phyloP scores from a whole-genome alignment of 2,329 filamentous ascomycete species.

The Apiospora marii region DNA sequence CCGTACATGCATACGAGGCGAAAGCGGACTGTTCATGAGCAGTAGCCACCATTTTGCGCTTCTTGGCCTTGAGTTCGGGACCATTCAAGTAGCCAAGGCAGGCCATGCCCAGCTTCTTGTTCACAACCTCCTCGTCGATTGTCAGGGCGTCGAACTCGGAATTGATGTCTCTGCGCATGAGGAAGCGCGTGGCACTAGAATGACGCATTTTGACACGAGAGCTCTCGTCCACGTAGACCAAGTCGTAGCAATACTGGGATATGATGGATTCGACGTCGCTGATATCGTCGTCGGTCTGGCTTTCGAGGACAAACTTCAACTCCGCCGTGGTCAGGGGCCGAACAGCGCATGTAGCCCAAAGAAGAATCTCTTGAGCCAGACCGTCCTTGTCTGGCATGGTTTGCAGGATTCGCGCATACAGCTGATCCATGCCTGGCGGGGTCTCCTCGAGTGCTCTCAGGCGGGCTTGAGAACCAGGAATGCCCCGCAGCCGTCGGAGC shows the following conservation, averaged over 20 bases:
- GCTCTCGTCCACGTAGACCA: constrained; percentile 46
- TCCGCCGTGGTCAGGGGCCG: background rate
- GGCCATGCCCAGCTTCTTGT: constrained; percentile 43
- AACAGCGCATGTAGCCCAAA: background rate
- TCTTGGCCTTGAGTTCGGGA: constrained; percentile 25
- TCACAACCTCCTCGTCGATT: constrained; percentile 38
- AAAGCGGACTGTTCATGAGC: constrained; percentile 18
- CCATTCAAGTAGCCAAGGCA: constrained; percentile 45
- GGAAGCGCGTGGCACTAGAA: constrained; percentile 46
- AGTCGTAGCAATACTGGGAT: constrained; percentile 43
- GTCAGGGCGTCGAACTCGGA: constrained; percentile 40
- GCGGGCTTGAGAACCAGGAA: constrained; percentile 26
- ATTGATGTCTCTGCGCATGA: constrained; percentile 34
- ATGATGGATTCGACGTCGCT: constrained; percentile 39
- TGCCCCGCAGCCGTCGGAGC: constrained; percentile 40
- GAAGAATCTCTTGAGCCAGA: constrained; percentile 36
- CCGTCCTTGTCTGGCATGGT: constrained; percentile 41
- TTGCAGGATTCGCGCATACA: constrained; percentile 44
- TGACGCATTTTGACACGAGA: constrained; percentile 47
- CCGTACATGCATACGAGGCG: constrained; percentile 40
- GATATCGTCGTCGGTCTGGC: constrained; percentile 42
- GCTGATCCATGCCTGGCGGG: constrained; percentile 44
- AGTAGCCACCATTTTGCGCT: constrained; percentile 10
- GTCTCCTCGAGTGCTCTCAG: constrained; percentile 38
- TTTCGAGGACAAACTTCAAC: constrained; percentile 28